A percentile compares a stretch with the other conserved stretches of the same genome.
Evolutionary conservation across 768 basidiomycete species (phyloP).

Genomic region (Mycena leptocephala): DNA sequence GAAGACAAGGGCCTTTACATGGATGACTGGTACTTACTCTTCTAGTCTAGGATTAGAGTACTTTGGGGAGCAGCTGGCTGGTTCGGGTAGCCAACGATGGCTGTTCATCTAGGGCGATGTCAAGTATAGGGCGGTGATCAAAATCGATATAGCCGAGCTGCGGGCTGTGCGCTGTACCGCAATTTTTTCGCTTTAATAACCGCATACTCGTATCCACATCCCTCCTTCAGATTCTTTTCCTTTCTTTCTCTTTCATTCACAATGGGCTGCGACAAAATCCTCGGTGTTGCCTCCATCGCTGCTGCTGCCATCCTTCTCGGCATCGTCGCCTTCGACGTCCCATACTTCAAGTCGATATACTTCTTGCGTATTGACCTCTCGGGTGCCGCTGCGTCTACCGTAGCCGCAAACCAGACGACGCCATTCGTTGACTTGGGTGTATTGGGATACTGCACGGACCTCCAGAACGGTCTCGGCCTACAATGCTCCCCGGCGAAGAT

Average conservation of each 20-base stretch:
- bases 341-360: conserved; percentile 76
- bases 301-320: conserved; percentile 72
- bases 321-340: conserved; percentile 79
- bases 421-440: conserved; percentile 70
- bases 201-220: not conserved
- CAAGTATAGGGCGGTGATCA: not conserved
- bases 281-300: conserved; percentile 75
- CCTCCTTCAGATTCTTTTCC: not conserved
- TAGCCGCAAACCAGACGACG: conserved; percentile 20
- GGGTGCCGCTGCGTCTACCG: conserved; percentile 49
- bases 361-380: conserved; percentile 70
- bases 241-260: not conserved
- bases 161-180: conserved; percentile 22
- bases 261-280: conserved; percentile 54
- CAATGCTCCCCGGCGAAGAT: conserved; percentile 75
- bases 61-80: no score
- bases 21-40: no score
- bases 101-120: not conserved
- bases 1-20: no score
- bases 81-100: no score
- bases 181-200: not conserved
- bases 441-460: conserved; percentile 74
- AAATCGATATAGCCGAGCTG: not conserved
- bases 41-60: no score
- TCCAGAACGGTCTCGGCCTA: conserved; percentile 49